A percentile compares a stretch with the other conserved stretches of the same genome.
Conservation (phyloP, 106 monocot species). For the Dioscorea dumetorum region DNA sequence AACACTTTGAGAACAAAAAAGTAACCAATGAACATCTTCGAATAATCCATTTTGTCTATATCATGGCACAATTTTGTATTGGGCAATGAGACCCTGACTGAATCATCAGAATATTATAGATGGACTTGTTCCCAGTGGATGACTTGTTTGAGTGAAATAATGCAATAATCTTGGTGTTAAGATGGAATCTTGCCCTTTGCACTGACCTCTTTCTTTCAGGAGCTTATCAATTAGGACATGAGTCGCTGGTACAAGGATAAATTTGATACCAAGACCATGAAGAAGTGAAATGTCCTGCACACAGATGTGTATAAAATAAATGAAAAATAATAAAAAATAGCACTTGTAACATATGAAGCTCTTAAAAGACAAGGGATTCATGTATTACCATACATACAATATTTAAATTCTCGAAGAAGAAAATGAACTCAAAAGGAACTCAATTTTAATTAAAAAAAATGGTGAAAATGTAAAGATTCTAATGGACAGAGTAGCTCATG, state of each 20-base stretch:
- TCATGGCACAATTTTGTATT: no score
- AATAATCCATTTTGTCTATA: no score
- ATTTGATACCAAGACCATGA: slow-evolving; percentile 69
- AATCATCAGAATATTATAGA: no score
- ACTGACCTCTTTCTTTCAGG: slow-evolving; percentile 52
- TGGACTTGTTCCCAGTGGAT: no score
- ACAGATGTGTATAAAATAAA: not conserved
- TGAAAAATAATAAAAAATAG: not conserved
- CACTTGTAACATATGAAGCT: not conserved
- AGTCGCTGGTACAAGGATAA: slow-evolving; percentile 60
- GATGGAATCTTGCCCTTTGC: not conserved
- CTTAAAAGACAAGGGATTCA: not conserved
- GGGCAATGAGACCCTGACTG: no score
- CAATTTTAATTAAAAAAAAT: not conserved
- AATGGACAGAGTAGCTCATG: no score
- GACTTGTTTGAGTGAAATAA: no score
- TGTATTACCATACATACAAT: not conserved
- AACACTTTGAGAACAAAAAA: not conserved
- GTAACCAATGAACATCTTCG: not conserved
- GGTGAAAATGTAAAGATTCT: not conserved
- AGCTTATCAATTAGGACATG: slow-evolving; percentile 56
- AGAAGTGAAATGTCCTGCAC: slow-evolving; percentile 66
- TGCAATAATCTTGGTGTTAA: not conserved
- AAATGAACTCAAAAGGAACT: not conserved
- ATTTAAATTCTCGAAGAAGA: not conserved